Conservation (phyloP, 495 filamentous ascomycete genomes). For the Hypoxylon crocopeplum region DNA sequence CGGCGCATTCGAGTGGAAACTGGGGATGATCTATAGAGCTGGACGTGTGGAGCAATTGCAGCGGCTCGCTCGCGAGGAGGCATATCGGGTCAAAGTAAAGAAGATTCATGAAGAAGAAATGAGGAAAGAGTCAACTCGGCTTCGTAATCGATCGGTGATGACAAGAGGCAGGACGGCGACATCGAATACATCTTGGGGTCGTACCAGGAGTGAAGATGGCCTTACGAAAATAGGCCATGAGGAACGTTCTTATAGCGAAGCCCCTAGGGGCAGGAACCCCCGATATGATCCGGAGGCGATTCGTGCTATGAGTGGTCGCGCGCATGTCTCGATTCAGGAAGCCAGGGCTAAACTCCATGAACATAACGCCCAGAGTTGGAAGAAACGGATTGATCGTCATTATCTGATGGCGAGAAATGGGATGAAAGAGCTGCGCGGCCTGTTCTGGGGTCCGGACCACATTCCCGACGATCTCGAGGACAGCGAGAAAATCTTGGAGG, state of each 20-base stretch:
- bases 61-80: constrained; percentile 85
- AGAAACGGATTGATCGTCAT: constrained; percentile 82
- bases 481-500: constrained; percentile 81
- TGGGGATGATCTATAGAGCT: constrained; percentile 87
- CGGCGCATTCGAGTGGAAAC: constrained; percentile 95
- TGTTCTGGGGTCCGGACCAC: constrained; percentile 86
- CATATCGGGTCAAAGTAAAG: constrained; percentile 84
- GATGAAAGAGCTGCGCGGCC: constrained; percentile 78
- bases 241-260: constrained; percentile 45
- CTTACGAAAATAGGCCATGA: constrained; percentile 55
- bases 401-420: constrained; percentile 71
- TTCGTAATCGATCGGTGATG: constrained; percentile 57
- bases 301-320: constrained; percentile 67
- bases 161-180: constrained; percentile 49
- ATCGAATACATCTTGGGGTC: constrained; percentile 38
- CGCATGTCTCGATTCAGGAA: constrained; percentile 72
- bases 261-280: constrained; percentile 46
- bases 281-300: constrained; percentile 81
- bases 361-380: constrained; percentile 91
- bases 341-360: constrained; percentile 77
- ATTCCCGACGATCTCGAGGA: constrained; percentile 81
- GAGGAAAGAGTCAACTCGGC: constrained; percentile 57
- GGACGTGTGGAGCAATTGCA: constrained; percentile 90
- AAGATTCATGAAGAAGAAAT: constrained; percentile 73
- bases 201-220: constrained; percentile 53